These are phyloP conservation scores for Zangia roseola DNA, from an alignment of 768 basidiomycete genomes.

Conservation along the genomic window DNA sequence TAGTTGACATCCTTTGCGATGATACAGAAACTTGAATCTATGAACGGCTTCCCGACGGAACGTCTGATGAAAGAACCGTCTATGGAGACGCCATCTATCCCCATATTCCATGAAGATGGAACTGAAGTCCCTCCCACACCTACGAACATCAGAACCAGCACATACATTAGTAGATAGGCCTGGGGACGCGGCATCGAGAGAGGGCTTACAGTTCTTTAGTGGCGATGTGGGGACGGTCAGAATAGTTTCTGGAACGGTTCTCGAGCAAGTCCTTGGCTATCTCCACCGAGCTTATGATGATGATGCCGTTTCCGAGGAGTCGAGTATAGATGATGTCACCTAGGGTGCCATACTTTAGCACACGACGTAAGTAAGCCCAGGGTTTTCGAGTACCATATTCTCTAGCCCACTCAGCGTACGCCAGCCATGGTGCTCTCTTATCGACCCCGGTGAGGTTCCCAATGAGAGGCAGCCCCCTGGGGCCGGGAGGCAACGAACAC, in stretches of 20 bases:
- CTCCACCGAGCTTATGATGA: constrained; percentile 47
- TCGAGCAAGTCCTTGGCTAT: constrained; percentile 48
- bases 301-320: constrained; percentile 41
- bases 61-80: constrained; percentile 29
- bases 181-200: neutral
- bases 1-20: constrained; percentile 30
- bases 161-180: neutral
- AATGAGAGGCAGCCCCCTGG: constrained; percentile 35
- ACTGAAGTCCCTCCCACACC: constrained; percentile 21
- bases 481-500: constrained; percentile 38
- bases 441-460: constrained; percentile 38
- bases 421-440: constrained; percentile 32
- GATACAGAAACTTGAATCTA: constrained; percentile 30
- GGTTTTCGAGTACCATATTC: constrained; percentile 29
- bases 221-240: constrained; percentile 43
- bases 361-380: neutral
- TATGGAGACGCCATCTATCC: constrained; percentile 33
- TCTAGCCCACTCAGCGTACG: constrained; percentile 39
- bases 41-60: constrained; percentile 21
- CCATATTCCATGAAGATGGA: constrained; percentile 31
- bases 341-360: constrained; percentile 12
- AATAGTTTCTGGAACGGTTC: constrained; percentile 46
- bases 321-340: constrained; percentile 50
- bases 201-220: constrained; percentile 11
- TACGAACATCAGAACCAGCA: neutral